phyloP scores from a whole-genome alignment of 345 rosid species.

The Noccaea bulbosa region DNA sequence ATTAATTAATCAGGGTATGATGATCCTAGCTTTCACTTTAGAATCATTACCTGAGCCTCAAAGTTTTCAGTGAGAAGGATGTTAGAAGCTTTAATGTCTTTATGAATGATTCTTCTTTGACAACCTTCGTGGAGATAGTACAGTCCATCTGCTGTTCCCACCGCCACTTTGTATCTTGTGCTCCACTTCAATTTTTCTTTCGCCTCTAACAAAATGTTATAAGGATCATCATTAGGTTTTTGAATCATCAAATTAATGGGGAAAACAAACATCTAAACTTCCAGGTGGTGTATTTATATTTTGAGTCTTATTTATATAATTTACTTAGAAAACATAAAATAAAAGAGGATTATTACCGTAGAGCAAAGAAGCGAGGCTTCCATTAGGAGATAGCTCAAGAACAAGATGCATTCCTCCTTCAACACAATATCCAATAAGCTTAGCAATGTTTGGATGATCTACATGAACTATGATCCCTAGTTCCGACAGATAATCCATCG shows the following conservation, averaged over 20 bases:
- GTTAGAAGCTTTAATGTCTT: conserved; percentile 92
- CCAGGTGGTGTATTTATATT: too few species aligned
- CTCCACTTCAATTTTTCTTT: conserved; percentile 69
- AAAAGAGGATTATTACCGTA: conserved; percentile 55
- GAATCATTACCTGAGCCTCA: conserved; percentile 67
- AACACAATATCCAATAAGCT: conserved; percentile 80
- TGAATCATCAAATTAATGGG: conserved; percentile 1
- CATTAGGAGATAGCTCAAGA: conserved; percentile 83
- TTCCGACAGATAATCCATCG: conserved; percentile 80
- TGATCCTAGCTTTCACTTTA: neutral
- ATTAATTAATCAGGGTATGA: neutral
- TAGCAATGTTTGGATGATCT: conserved; percentile 93
- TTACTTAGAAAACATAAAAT: neutral
- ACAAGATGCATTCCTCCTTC: conserved; percentile 98
- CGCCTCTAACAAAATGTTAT: conserved; percentile 47
- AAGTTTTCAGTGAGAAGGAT: conserved; percentile 83
- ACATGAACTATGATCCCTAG: conserved; percentile 91
- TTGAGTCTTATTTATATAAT: too few species aligned
- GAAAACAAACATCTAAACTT: too few species aligned
- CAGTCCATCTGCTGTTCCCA: conserved; percentile 85
- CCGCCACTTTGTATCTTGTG: conserved; percentile 68
- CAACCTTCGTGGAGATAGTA: conserved; percentile 86
- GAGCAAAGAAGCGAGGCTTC: conserved; percentile 82
- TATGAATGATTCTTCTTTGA: conserved; percentile 90
- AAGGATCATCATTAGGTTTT: neutral